Conservation (phyloP, 169 alveolate species). For the Eimeria mitis region DNA sequence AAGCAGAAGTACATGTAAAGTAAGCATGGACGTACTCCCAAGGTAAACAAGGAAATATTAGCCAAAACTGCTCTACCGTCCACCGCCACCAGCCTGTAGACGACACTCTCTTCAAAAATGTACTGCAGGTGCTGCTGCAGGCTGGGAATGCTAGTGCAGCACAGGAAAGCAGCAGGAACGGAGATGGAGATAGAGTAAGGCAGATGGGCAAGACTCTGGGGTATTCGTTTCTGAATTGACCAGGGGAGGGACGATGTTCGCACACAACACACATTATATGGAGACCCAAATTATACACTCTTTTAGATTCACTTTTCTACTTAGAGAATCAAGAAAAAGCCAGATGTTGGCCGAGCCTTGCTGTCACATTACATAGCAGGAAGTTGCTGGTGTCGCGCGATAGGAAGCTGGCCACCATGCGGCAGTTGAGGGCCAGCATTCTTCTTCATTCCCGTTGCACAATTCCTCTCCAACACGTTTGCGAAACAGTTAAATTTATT, state of each 20-base stretch:
- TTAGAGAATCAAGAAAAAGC: neutral
- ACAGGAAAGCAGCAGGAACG: neutral
- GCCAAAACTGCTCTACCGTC: neutral
- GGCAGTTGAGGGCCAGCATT: neutral
- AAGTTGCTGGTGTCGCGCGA: conserved; percentile 71
- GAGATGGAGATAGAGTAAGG: neutral
- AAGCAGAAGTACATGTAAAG: neutral
- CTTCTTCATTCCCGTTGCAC: conserved; percentile 11
- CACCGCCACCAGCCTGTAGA: neutral
- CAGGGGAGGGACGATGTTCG: neutral
- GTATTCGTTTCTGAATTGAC: neutral
- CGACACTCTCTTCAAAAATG: neutral
- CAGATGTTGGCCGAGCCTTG: neutral
- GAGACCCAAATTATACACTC: neutral
- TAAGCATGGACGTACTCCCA: neutral
- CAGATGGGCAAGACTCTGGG: neutral
- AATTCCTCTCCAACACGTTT: neutral
- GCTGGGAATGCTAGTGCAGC: neutral
- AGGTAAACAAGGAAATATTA: neutral
- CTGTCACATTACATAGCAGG: conserved; percentile 23
- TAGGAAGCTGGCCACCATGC: conserved; percentile 66
- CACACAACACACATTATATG: neutral
- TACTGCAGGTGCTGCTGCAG: neutral
- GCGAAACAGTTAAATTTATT: neutral
- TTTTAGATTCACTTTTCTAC: neutral